Evolutionary conservation across 1,139 yeast species (phyloP).

Genomic region (Magnusiomyces tetraspermus): DNA sequence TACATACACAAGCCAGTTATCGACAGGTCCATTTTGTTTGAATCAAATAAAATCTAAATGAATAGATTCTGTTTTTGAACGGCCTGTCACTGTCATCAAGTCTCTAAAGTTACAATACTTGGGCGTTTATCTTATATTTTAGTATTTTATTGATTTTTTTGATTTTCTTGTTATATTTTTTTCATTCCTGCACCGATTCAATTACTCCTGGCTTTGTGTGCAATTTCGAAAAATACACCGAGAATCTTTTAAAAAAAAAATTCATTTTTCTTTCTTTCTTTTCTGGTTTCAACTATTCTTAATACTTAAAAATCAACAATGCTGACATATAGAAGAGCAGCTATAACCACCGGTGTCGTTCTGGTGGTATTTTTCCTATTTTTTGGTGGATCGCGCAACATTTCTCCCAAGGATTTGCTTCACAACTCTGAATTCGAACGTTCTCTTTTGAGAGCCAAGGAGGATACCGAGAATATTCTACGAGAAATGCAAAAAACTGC

Average conservation of each 20-base stretch:
- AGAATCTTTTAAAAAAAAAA: neutral
- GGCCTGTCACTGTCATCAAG: too few species aligned
- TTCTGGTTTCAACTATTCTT: neutral
- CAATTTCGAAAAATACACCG: too few species aligned
- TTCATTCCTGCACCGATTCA: too few species aligned
- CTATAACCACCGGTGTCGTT: slow-evolving; percentile 31
- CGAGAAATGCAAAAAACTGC: slow-evolving; percentile 43
- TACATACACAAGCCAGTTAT: too few species aligned
- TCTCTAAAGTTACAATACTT: too few species aligned
- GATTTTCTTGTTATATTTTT: too few species aligned
- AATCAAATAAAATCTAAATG: too few species aligned
- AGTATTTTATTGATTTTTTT: too few species aligned
- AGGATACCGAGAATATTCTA: slow-evolving; percentile 39
- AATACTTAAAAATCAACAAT: slow-evolving; percentile 15
- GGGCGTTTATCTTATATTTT: too few species aligned
- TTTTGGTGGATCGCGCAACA: slow-evolving; percentile 31
- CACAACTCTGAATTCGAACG: slow-evolving; percentile 38
- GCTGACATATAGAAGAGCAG: slow-evolving; percentile 32
- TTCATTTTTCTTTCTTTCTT: neutral
- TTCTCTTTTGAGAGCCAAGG: slow-evolving; percentile 36
- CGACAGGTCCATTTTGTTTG: too few species aligned
- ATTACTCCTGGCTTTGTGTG: too few species aligned
- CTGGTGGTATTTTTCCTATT: slow-evolving; percentile 35
- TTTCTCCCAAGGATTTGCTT: slow-evolving; percentile 36
- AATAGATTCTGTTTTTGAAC: too few species aligned